Conservation (phyloP, 1,139 yeast genomes). For the Hemisphaericaspora lyxosophila region DNA sequence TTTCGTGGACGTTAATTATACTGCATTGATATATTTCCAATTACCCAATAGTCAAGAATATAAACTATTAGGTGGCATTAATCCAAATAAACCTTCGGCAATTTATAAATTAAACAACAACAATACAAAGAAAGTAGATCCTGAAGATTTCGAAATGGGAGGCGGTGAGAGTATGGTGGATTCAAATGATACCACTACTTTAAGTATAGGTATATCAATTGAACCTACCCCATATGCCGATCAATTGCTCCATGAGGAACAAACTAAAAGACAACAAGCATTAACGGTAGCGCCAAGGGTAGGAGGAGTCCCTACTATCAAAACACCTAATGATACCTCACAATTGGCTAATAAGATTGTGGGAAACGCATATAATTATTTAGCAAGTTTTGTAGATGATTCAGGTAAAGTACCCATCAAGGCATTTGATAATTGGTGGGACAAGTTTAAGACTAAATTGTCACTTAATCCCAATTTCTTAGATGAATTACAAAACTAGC, state of each 20-base stretch:
- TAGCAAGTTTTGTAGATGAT: conserved; percentile 78
- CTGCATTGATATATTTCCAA: conserved; percentile 88
- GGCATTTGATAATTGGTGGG: conserved; percentile 96
- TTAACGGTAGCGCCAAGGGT: conserved; percentile 17
- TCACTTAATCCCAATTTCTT: conserved; percentile 80
- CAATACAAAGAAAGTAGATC: conserved; percentile 23
- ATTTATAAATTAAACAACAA: conserved; percentile 78
- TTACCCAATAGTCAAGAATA: conserved; percentile 69
- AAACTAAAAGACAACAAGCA: conserved; percentile 27
- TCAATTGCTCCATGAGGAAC: conserved; percentile 39
- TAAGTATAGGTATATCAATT: conserved; percentile 83
- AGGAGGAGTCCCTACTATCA: conserved; percentile 15
- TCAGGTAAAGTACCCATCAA: conserved; percentile 83
- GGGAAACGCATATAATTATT: conserved; percentile 84
- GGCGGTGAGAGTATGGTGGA: conserved; percentile 37
- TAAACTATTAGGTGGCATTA: conserved; percentile 73
- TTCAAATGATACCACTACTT: conserved; percentile 27
- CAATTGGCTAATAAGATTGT: conserved; percentile 83
- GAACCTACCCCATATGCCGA: conserved; percentile 71
- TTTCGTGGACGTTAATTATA: conserved; percentile 62
- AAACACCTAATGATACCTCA: conserved; percentile 33
- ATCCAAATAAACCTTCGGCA: conserved; percentile 81
- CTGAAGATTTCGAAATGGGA: conserved; percentile 31
- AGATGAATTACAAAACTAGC: conserved; percentile 36
- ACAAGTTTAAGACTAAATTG: conserved; percentile 73